Base-by-base conservation (phyloP, 1,139 yeast species). In the Yamadazyma conglobata region DNA sequence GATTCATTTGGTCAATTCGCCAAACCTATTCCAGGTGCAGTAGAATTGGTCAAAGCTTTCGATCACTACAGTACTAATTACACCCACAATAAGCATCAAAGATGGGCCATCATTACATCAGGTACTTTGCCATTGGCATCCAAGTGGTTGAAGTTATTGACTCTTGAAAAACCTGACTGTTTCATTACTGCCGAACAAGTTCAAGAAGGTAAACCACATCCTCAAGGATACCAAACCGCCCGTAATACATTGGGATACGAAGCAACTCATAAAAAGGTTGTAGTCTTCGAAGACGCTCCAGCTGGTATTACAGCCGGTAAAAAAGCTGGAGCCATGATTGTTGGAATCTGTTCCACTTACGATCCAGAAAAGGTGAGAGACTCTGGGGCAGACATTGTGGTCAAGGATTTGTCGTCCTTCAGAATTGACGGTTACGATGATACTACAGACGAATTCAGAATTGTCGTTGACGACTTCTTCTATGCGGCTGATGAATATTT, bases 311-410 rank as follows among this genome's bases (percentile, higher is more conserved):
- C 73, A 40, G 91, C 94, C 27, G 95, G 93, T 58, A 77, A 80
- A 53, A 84, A 74, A 43, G 86, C 93, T 19, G 94, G 91, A 45
- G 88, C 93, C 50, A 70, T 73, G 54, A 79, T 84, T 40, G 75
- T 85, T 45, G 94, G 94, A 50, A 78, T 85, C 58, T 84, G 91
- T 44, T 80, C 91, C 37, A 79, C 93, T 31, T 83, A 82, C 55
- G 76, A 71, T 42, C 73, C 84, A 22, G 79, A 78, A 44, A 67
- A 71, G 57, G 98, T 91, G 37, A 84, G 98, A 70, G 91, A 91
- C 73, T 89, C 97, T 25, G 98, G 98, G 60, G 97, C 97, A 24
- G 82, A 83, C 38, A 91, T 95, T 43, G 97, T 91, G 42, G 88
- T 86, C 44, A 97, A 91, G 64, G 96, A 83, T 59, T 71, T 82